A percentile compares a stretch with the other conserved stretches of the same genome.
Conservation (phyloP, 2,329 filamentous ascomycete species). For the Fusarium sp. region DNA sequence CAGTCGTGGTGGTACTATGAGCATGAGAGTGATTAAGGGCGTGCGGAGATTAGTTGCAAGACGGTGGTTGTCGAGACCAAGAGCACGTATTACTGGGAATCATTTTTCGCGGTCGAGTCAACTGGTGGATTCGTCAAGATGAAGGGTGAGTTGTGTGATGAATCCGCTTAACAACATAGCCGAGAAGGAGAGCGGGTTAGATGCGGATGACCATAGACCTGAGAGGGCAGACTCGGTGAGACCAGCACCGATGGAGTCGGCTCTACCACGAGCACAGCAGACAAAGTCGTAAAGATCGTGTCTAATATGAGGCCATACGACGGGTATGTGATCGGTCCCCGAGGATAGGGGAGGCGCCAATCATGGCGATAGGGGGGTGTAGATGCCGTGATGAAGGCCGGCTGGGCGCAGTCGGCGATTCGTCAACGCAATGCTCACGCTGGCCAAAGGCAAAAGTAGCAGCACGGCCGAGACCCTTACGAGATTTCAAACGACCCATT, state of each 20-base stretch:
- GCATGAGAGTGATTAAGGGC: conserved; percentile 43
- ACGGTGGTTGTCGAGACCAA: conserved; percentile 21
- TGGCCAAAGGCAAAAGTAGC: conserved; percentile 97
- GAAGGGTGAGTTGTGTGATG: conserved; percentile 21
- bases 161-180: conserved; percentile 35
- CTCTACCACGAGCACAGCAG: conserved; percentile 49
- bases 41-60: conserved; percentile 36
- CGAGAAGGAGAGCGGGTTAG: conserved; percentile 21
- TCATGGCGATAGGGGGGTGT: conserved; percentile 60
- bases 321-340: conserved; percentile 69
- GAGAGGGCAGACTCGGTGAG: conserved; percentile 44
- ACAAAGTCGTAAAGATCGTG: conserved; percentile 41
- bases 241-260: conserved; percentile 47
- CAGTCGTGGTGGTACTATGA: conserved; percentile 49
- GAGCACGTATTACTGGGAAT: conserved; percentile 33
- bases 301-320: conserved; percentile 77
- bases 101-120: conserved; percentile 33
- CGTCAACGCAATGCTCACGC: conserved; percentile 69
- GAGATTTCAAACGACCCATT: conserved; percentile 92
- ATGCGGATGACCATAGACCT: conserved; percentile 41
- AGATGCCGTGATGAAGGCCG: conserved; percentile 57
- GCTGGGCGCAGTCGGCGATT: conserved; percentile 72
- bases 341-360: conserved; percentile 62
- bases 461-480: conserved; percentile 87
- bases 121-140: conserved; percentile 30